A percentile compares a stretch with the other conserved stretches of the same genome.
Evolutionary conservation across 176 grass and related monocot genomes (phyloP).

Genomic region (Rhynchospora pubera): DNA sequence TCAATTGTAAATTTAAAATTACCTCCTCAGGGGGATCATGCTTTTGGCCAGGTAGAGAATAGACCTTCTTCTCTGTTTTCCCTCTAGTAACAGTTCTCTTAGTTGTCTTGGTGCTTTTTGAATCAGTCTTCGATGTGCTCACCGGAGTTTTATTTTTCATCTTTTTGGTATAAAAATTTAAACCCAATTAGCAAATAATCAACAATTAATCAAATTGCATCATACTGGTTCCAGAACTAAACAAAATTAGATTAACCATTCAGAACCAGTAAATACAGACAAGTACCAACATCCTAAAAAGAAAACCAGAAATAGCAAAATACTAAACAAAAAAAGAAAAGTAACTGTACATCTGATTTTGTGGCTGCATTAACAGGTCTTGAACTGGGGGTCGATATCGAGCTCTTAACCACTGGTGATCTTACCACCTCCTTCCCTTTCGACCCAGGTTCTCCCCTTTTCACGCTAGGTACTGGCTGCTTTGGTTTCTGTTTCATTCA

Average conservation of each 20-base stretch:
- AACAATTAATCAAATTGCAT: background rate
- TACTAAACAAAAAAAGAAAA: background rate
- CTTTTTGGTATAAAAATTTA: background rate
- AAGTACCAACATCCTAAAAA: background rate
- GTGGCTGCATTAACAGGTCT: background rate
- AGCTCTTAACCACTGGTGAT: background rate
- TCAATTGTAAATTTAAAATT: background rate
- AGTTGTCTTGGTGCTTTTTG: constrained; percentile 32
- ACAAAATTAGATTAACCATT: background rate
- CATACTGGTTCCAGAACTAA: background rate
- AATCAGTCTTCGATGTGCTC: constrained; percentile 33
- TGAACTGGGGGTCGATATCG: background rate
- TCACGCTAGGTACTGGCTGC: background rate
- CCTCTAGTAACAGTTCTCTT: constrained; percentile 26
- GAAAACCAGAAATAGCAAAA: background rate
- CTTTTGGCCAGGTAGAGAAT: constrained; percentile 83
- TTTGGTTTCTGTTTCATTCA: constrained; percentile 22
- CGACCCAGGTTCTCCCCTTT: constrained; percentile 24
- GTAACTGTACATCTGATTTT: constrained; percentile 26
- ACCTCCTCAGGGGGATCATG: constrained; percentile 89
- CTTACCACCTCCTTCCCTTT: constrained; percentile 17
- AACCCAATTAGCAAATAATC: background rate
- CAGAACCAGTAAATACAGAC: background rate
- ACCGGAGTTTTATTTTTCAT: constrained; percentile 31
- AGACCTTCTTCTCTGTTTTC: constrained; percentile 76